phyloP scores from a whole-genome alignment of 2,329 filamentous ascomycete genomes.

The Claviceps spartinae region DNA sequence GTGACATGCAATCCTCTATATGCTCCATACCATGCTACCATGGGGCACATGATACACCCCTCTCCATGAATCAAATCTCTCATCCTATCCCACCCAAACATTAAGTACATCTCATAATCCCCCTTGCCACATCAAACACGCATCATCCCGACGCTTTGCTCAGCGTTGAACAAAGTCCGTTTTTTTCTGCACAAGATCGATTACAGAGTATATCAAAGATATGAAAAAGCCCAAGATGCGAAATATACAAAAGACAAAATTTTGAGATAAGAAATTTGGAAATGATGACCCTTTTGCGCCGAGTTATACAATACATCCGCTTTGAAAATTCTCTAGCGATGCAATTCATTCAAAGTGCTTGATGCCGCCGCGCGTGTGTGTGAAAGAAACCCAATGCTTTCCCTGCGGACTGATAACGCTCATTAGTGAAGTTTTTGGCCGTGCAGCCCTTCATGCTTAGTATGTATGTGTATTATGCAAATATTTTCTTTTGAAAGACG shows the following conservation, averaged over 20 bases:
- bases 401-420: background rate
- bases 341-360: background rate
- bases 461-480: slow-evolving; percentile 1
- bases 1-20: background rate
- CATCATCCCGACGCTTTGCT: background rate
- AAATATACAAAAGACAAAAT: background rate
- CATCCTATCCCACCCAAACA: background rate
- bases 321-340: background rate
- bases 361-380: background rate
- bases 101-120: background rate
- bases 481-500: background rate
- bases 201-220: background rate
- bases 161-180: background rate
- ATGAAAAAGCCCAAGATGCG: background rate
- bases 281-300: background rate
- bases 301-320: background rate
- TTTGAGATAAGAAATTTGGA: too few relatives aligned
- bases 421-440: background rate
- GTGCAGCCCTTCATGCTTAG: background rate
- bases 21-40: background rate
- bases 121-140: background rate
- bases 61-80: background rate
- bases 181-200: background rate
- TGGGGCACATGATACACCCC: background rate
- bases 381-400: background rate